Conservation (phyloP, 2,329 filamentous ascomycete genomes). For the Dothideomycetes sp. region DNA sequence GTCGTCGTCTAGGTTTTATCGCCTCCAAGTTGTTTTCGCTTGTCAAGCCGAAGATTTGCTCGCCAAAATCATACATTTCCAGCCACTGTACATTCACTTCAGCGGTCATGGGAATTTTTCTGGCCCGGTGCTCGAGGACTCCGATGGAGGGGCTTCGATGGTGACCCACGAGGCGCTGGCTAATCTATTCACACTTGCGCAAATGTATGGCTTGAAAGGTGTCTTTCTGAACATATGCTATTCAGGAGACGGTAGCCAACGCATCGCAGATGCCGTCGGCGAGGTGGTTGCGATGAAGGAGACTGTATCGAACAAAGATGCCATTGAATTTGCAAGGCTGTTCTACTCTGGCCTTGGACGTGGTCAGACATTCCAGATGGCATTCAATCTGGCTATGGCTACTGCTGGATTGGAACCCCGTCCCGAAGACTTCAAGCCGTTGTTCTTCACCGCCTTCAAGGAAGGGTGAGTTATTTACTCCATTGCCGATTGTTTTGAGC, state of each 20-base stretch:
- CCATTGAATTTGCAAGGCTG: not conserved
- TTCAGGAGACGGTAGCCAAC: not conserved
- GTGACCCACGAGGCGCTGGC: not conserved
- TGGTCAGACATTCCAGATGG: not conserved
- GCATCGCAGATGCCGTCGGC: not conserved
- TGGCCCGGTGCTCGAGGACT: not conserved
- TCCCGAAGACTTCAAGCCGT: not conserved
- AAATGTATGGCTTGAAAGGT: not conserved
- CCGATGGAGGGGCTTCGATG: not conserved
- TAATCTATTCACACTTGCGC: not conserved
- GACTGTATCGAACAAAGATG: not conserved
- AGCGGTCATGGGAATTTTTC: not conserved
- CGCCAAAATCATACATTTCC: not conserved
- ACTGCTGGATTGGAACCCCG: not conserved
- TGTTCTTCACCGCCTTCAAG: not conserved
- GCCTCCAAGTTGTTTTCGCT: not conserved
- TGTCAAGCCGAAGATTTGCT: not conserved
- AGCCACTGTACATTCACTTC: not conserved
- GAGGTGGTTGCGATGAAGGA: not conserved
- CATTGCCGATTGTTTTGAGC: too few species aligned
- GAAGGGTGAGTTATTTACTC: not conserved
- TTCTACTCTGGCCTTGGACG: not conserved
- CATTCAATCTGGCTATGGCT: not conserved
- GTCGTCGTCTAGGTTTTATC: not conserved
- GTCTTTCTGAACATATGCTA: not conserved